Conservation (phyloP, 192 early-diverging fungal genomes). For the Pilobolus umbonatus region DNA sequence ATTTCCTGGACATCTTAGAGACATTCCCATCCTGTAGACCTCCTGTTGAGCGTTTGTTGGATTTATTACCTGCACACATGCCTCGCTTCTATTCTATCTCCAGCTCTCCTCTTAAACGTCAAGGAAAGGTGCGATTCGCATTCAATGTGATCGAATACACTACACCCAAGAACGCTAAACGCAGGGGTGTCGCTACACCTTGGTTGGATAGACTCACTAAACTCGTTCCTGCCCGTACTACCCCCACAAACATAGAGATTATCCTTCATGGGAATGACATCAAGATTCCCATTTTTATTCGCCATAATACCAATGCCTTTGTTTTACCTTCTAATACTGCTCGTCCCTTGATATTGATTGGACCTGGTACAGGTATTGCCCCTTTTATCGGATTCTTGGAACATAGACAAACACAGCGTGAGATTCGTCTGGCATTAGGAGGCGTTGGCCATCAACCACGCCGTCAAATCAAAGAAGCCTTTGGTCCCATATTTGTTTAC, state of each 20-base stretch:
- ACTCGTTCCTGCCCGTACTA: conserved; percentile 4
- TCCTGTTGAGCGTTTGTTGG: conserved; percentile 67
- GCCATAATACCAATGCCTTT: conserved; percentile 60
- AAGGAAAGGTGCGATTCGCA: conserved; percentile 59
- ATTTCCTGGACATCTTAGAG: conserved; percentile 72
- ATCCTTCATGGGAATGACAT: neutral
- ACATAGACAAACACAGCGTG: conserved; percentile 56
- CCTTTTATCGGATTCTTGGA: conserved; percentile 89
- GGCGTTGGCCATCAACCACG: conserved; percentile 13
- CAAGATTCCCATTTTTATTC: conserved; percentile 46
- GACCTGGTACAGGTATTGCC: conserved; percentile 93
- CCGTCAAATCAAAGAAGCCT: conserved; percentile 30
- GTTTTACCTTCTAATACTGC: conserved; percentile 53
- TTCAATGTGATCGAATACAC: conserved; percentile 85
- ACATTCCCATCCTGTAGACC: conserved; percentile 76
- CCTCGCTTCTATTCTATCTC: conserved; percentile 90
- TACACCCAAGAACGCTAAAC: conserved; percentile 32
- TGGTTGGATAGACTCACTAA: conserved; percentile 73
- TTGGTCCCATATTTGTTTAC: conserved; percentile 66
- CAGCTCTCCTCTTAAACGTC: conserved; percentile 56
- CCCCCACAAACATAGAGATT: neutral
- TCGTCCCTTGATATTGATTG: conserved; percentile 78
- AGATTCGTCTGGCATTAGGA: conserved; percentile 35
- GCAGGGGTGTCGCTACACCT: conserved; percentile 71
- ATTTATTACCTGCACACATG: conserved; percentile 68